These are phyloP conservation scores for Penicillium maclennaniae DNA, from an alignment of 495 filamentous ascomycete species.

Conservation along the genomic window DNA sequence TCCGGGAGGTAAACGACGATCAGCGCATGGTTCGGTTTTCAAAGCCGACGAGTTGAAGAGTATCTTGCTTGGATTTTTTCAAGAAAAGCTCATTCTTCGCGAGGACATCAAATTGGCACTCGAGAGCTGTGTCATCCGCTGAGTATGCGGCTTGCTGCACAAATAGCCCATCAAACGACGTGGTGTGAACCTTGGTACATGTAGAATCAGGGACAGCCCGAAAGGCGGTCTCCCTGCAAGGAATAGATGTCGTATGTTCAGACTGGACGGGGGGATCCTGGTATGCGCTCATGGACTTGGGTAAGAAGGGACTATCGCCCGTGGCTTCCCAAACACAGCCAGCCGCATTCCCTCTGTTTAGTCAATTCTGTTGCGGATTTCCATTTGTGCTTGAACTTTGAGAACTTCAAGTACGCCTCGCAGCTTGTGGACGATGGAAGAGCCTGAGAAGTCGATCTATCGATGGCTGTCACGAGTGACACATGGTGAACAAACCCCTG, in stretches of 20 bases:
- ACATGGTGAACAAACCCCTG: neutral
- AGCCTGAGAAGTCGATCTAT: slow-evolving; percentile 1
- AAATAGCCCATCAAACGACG: neutral
- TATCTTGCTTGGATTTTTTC: neutral
- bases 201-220: neutral
- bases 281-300: neutral
- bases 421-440: neutral
- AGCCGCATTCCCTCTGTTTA: neutral
- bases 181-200: neutral
- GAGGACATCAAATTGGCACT: neutral
- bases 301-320: neutral
- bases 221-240: neutral
- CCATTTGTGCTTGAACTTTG: neutral
- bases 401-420: neutral
- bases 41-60: neutral
- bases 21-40: slow-evolving; percentile 14
- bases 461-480: slow-evolving; percentile 14
- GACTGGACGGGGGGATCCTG: neutral
- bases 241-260: neutral
- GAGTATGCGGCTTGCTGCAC: neutral
- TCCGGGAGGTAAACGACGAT: slow-evolving; percentile 15
- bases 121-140: neutral
- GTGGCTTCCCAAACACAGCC: neutral
- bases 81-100: neutral
- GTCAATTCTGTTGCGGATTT: neutral